phyloP scores from a whole-genome alignment of 441 rosid species.

The Viola pubescens region DNA sequence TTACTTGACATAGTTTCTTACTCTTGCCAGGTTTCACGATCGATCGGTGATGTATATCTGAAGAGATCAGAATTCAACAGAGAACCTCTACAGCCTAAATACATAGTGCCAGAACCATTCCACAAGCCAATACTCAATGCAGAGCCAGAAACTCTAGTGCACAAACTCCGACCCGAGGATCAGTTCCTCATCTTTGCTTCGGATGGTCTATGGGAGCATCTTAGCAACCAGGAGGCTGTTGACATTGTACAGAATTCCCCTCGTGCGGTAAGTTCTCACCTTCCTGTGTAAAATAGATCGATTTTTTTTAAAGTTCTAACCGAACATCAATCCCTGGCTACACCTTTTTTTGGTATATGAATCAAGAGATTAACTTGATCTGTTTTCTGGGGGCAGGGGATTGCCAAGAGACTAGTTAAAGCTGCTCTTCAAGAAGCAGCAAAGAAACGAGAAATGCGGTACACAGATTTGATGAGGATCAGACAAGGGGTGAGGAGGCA shows the following conservation, averaged over 20 bases:
- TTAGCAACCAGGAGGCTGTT: slow-evolving; percentile 74
- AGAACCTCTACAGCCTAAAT: slow-evolving; percentile 65
- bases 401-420: slow-evolving; percentile 59
- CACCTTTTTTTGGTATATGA: neutral
- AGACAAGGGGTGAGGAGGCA: slow-evolving; percentile 81
- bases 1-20: neutral
- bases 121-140: slow-evolving; percentile 67
- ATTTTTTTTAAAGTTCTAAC: neutral
- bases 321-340: neutral
- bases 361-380: neutral
- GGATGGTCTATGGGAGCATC: slow-evolving; percentile 92
- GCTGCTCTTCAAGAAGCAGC: slow-evolving; percentile 72
- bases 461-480: slow-evolving; percentile 66
- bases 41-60: slow-evolving; percentile 85
- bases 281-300: too few relatives aligned
- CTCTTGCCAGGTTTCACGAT: slow-evolving; percentile 60
- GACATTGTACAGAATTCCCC: slow-evolving; percentile 57
- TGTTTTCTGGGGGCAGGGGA: slow-evolving; percentile 31
- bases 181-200: slow-evolving; percentile 86
- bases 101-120: slow-evolving; percentile 57
- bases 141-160: slow-evolving; percentile 62
- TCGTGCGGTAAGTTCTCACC: slow-evolving; percentile 39
- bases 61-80: slow-evolving; percentile 68
- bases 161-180: slow-evolving; percentile 60
- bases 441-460: slow-evolving; percentile 77